Conservation (phyloP, 345 rosid genomes). For the Lenwebbia sp. region DNA sequence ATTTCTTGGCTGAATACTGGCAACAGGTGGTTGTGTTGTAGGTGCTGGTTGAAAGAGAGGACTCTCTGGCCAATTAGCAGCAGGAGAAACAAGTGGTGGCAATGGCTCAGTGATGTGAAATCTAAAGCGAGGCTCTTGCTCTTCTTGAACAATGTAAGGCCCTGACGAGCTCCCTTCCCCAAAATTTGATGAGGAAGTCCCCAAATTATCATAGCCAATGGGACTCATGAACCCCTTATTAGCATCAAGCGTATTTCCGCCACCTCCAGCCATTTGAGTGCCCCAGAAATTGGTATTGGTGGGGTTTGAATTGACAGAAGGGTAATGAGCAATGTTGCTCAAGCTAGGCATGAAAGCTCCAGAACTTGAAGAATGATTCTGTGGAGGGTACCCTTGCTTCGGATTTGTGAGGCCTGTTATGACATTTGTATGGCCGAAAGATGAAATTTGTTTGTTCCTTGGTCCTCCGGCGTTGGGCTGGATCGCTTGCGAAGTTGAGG, state of each 20-base stretch:
- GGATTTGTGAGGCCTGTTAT: not conserved
- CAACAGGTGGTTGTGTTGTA: not conserved
- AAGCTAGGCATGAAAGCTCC: not conserved
- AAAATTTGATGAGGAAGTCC: not conserved
- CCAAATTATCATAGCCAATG: not conserved
- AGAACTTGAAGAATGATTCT: not conserved
- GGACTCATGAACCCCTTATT: not conserved
- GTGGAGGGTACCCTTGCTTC: not conserved
- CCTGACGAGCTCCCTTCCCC: not conserved
- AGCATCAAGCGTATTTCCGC: not conserved
- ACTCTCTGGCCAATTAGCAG: not conserved
- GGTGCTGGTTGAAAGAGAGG: not conserved
- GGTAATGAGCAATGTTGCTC: not conserved
- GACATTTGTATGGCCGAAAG: not conserved
- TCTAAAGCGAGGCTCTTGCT: not conserved
- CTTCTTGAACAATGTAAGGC: not conserved
- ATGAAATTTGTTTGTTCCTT: not conserved
- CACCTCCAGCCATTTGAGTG: not conserved
- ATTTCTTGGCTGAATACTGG: not conserved
- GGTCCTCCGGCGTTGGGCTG: not conserved
- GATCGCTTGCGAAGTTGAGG: not conserved
- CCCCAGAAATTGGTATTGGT: not conserved
- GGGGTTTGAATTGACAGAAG: not conserved
- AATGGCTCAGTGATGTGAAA: not conserved
- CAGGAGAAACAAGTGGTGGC: not conserved